Evolutionary conservation across 148 eudicot species (phyloP), one percentile per base, ranked within the genome.

Genomic region (Simmondsia chinensis): DNA sequence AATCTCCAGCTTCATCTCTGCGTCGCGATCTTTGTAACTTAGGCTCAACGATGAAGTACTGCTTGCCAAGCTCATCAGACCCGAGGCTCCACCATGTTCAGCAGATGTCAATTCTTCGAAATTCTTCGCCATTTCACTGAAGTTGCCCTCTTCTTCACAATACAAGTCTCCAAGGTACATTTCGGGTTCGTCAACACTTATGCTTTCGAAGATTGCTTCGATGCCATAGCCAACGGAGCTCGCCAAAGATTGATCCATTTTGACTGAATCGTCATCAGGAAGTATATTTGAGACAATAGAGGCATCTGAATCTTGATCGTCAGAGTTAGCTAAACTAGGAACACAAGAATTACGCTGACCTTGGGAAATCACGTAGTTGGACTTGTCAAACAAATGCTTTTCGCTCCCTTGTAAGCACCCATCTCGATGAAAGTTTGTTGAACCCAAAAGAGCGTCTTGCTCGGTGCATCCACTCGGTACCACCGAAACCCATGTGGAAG

Each of bases 1-100:
- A 6, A 84, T 55, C 63, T 89, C 97, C 47, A 58, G 1, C 60
- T 63, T 74, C 14, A 89, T 39, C 37, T 73, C 70, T n/a, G 39
- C 21, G 2, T 67, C 69, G 24, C 46, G 63, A 29, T 48, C 72
- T 49, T 58, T 66, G 3, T 59, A 71, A 8, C 46, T 14, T n/a
- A 63, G 34, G 10, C 69, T 47, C 22, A 60, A 39, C 9, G 76
- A 66, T 3, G 79, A 71, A 18, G 68, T 60, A 13, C 77, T 54
- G 51, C 77, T 75, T 15, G 70, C 51, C 26, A 61, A 52, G 52
- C 74, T 68, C 62, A 40, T 58, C 9, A 33, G 62, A 39, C 66
- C 60, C 0, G 64, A 55, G 33, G 49, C 48, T 2, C 26, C 57
- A 2, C 62, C 57, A 21, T 52, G 15, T 34, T 64, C 77, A 8